Conservation (phyloP, 306 rosid species). For the Aeschynomene evenia region DNA sequence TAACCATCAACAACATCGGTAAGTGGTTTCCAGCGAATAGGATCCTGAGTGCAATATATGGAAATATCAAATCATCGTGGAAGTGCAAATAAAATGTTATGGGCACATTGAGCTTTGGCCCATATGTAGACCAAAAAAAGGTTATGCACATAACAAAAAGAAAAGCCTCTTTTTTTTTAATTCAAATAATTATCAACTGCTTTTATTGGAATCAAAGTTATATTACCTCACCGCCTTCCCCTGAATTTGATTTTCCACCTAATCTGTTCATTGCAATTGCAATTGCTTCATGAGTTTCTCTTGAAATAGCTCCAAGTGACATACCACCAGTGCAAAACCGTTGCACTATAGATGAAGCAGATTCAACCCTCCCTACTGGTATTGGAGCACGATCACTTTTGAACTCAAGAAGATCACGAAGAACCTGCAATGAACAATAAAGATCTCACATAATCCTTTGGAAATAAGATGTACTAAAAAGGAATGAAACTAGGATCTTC, state of each 20-base stretch:
- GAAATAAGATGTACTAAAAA: slow-evolving; percentile 7
- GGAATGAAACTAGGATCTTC: slow-evolving; percentile 17
- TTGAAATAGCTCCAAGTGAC: slow-evolving; percentile 99
- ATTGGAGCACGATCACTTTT: slow-evolving; percentile 84
- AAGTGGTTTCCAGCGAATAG: slow-evolving; percentile 97
- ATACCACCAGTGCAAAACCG: slow-evolving; percentile 99
- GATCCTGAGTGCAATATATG: slow-evolving; percentile 63
- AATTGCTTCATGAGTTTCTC: slow-evolving; percentile 99
- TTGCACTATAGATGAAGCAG: slow-evolving; percentile 87
- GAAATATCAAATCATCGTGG: background rate
- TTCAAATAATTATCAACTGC: slow-evolving; percentile 4
- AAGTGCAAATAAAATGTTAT: slow-evolving; percentile 13
- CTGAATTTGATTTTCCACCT: slow-evolving; percentile 98
- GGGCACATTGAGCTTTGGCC: background rate
- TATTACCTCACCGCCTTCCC: slow-evolving; percentile 99
- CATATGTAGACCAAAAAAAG: background rate
- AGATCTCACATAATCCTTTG: slow-evolving; percentile 10
- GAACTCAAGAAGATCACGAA: slow-evolving; percentile 97
- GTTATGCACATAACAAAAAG: background rate
- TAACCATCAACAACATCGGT: slow-evolving; percentile 96
- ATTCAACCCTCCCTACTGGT: slow-evolving; percentile 94
- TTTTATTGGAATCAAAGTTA: slow-evolving; percentile 4
- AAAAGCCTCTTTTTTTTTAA: background rate
- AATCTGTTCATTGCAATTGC: slow-evolving; percentile 97
- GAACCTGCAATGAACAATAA: slow-evolving; percentile 57